Evolutionary conservation across 352 stramenopile genomes (phyloP).

Genomic region (Globisporangium splendens): DNA sequence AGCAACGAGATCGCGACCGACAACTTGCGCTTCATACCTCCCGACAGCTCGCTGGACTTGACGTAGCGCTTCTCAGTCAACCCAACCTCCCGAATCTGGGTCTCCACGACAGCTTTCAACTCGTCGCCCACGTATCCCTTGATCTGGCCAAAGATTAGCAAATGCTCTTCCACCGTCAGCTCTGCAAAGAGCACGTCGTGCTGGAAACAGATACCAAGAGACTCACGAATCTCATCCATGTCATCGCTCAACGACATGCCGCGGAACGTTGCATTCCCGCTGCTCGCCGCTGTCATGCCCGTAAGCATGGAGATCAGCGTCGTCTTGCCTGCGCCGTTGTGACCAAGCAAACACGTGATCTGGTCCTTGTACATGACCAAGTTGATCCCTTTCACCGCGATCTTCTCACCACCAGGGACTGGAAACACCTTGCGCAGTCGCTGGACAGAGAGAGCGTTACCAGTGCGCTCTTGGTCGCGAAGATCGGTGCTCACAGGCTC

Average conservation of each 20-base stretch:
- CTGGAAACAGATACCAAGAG: slow-evolving; percentile 95
- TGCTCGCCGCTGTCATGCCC: slow-evolving; percentile 51
- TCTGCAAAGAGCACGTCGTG: slow-evolving; percentile 95
- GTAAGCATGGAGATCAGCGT: slow-evolving; percentile 89
- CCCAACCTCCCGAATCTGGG: slow-evolving; percentile 76
- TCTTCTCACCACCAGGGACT: slow-evolving; percentile 44
- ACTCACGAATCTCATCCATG: slow-evolving; percentile 86
- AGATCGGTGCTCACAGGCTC: too few species aligned
- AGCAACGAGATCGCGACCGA: too few species aligned
- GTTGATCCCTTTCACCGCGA: slow-evolving; percentile 67
- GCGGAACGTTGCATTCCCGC: slow-evolving; percentile 65
- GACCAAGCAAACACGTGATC: too few species aligned
- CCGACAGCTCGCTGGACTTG: slow-evolving; percentile 65
- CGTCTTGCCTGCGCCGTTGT: slow-evolving; percentile 69
- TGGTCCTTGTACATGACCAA: slow-evolving; percentile 87
- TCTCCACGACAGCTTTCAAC: slow-evolving; percentile 28
- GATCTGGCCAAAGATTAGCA: too few species aligned
- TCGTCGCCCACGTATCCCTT: slow-evolving; percentile 75
- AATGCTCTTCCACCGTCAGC: too few species aligned
- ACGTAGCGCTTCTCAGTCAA: slow-evolving; percentile 86
- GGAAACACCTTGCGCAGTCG: slow-evolving; percentile 58
- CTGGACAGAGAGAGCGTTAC: too few species aligned
- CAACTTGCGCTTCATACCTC: slow-evolving; percentile 95
- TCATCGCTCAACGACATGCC: slow-evolving; percentile 71
- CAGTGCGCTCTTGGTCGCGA: too few species aligned